Conservation (phyloP, 495 filamentous ascomycete species). For the Penicillium malachiteum region DNA sequence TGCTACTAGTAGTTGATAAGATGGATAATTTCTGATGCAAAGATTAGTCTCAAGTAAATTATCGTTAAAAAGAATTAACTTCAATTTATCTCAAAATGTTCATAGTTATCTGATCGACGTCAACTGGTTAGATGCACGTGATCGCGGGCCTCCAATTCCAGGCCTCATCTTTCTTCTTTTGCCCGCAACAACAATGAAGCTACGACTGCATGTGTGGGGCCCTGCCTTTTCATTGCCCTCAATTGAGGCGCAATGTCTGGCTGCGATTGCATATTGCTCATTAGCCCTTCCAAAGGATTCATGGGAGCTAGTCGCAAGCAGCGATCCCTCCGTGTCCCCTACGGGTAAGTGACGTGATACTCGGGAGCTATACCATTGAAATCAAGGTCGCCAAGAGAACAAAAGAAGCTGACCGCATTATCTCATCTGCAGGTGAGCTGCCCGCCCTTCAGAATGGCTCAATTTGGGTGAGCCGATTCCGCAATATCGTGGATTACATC, state of each 20-base stretch:
- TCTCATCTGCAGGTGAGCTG: slow-evolving; percentile 58
- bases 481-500: slow-evolving; percentile 72
- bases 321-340: slow-evolving; percentile 72
- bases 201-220: slow-evolving; percentile 90
- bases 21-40: too few relatives aligned
- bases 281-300: slow-evolving; percentile 53
- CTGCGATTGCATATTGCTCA: slow-evolving; percentile 69
- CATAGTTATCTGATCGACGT: too few relatives aligned
- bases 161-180: not conserved
- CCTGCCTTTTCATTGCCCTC: slow-evolving; percentile 85
- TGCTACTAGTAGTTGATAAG: too few relatives aligned
- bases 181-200: slow-evolving; percentile 46
- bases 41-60: too few relatives aligned
- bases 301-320: slow-evolving; percentile 76
- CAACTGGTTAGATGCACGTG: not conserved
- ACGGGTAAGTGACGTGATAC: slow-evolving; percentile 59
- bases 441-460: slow-evolving; percentile 68
- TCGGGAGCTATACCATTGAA: not conserved
- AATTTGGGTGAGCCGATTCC: slow-evolving; percentile 67
- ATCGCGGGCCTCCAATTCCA: not conserved
- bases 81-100: too few relatives aligned
- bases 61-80: too few relatives aligned
- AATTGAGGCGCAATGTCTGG: slow-evolving; percentile 84
- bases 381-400: not conserved
- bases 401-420: slow-evolving; percentile 4